phyloP scores from a whole-genome alignment of 306 rosid genomes.

The Cyclanthera cordifolia region DNA sequence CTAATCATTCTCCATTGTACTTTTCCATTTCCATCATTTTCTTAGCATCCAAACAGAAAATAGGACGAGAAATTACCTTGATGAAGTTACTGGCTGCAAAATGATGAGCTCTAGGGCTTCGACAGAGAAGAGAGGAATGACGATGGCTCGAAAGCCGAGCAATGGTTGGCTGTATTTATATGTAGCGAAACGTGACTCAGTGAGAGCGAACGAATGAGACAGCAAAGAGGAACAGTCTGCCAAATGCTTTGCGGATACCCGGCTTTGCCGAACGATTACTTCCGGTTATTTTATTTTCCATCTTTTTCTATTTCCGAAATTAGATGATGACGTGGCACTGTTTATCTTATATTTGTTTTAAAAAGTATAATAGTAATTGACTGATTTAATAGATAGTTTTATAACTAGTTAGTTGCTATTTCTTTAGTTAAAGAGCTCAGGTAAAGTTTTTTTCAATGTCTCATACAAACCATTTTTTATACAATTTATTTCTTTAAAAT shows the following conservation, averaged over 20 bases:
- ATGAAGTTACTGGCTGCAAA: conserved; percentile 4
- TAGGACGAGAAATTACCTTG: conserved; percentile 12
- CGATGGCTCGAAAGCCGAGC: not conserved
- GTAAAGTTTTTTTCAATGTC: too few relatives aligned
- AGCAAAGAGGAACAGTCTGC: not conserved
- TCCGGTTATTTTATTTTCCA: not conserved
- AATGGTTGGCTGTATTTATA: not conserved
- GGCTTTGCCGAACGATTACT: not conserved
- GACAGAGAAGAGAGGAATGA: not conserved
- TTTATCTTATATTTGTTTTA: too few relatives aligned
- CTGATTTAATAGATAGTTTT: too few relatives aligned
- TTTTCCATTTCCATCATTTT: conserved; percentile 2
- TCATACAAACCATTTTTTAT: too few relatives aligned
- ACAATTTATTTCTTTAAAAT: too few relatives aligned
- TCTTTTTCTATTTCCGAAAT: not conserved
- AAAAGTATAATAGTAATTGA: too few relatives aligned
- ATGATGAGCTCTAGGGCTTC: conserved; percentile 6
- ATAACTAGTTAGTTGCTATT: too few relatives aligned
- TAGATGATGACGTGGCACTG: not conserved
- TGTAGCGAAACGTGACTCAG: not conserved
- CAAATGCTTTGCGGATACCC: not conserved
- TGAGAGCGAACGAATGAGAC: not conserved
- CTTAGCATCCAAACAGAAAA: conserved; percentile 8
- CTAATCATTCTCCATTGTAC: not conserved
- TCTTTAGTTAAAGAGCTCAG: too few relatives aligned